These are phyloP conservation scores for Symbiodinium pilosum DNA, from an alignment of 73 alveolate genomes.

Conservation along the genomic window DNA sequence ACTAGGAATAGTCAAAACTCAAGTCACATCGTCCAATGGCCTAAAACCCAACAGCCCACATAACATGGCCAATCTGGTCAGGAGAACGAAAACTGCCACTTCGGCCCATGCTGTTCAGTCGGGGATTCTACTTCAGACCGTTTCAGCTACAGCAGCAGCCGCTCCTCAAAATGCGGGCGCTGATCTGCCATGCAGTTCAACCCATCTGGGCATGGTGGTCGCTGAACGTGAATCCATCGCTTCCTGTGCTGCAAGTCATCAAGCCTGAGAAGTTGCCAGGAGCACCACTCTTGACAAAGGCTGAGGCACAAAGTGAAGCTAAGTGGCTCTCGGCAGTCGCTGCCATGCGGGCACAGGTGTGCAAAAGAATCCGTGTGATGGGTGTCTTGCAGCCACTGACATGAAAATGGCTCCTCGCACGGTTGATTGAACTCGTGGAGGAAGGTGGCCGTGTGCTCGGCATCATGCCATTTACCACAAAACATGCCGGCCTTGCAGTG, in stretches of 20 bases:
- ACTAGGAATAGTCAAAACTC: too few relatives aligned
- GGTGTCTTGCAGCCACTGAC: neutral
- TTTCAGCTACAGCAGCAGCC: too few relatives aligned
- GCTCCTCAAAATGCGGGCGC: slow-evolving; percentile 29
- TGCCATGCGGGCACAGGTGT: slow-evolving; percentile 30
- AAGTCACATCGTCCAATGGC: too few relatives aligned
- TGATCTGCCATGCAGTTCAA: slow-evolving; percentile 13
- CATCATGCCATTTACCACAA: slow-evolving; percentile 44
- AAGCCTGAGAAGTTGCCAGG: slow-evolving; percentile 22
- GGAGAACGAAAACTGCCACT: neutral
- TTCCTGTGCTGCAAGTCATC: slow-evolving; percentile 6
- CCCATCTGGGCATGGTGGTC: slow-evolving; percentile 39
- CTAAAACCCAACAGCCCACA: too few relatives aligned
- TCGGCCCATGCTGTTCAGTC: too few relatives aligned
- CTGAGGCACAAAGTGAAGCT: neutral
- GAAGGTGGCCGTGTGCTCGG: slow-evolving; percentile 4
- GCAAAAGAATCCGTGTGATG: neutral
- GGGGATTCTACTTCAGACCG: too few relatives aligned
- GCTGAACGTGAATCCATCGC: slow-evolving; percentile 3
- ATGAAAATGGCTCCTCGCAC: slow-evolving; percentile 33
- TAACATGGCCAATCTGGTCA: too few relatives aligned
- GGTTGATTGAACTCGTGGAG: slow-evolving; percentile 18
- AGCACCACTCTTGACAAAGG: neutral
- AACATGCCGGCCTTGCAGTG: slow-evolving; percentile 20
- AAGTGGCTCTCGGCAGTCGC: neutral